A percentile compares a stretch with the other conserved stretches of the same genome.
These are phyloP conservation scores for Bacterosira constricta DNA, from an alignment of 108 stramenopile genomes.

Conservation along the genomic window DNA sequence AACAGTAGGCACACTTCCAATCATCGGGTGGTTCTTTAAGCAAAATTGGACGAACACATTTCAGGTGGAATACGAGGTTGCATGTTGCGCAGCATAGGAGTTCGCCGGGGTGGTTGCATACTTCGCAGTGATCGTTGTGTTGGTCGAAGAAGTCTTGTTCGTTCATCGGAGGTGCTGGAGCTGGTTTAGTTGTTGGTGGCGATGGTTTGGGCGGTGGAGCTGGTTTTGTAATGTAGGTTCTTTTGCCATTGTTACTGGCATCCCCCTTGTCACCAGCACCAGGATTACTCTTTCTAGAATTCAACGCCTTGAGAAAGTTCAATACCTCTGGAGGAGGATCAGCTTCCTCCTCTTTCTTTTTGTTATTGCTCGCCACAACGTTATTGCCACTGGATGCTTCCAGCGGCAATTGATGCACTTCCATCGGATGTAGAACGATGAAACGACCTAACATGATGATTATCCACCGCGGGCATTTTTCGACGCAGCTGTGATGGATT, in stretches of 20 bases:
- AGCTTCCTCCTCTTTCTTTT: not conserved
- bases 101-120: slow-evolving; percentile 76
- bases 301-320: slow-evolving; percentile 32
- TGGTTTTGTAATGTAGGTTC: not conserved
- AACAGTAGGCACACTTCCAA: slow-evolving; percentile 80
- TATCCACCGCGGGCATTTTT: no score
- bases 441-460: no score
- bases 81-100: slow-evolving; percentile 91
- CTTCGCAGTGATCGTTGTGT: slow-evolving; percentile 91
- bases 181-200: not conserved
- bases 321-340: slow-evolving; percentile 33
- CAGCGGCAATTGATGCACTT: no score
- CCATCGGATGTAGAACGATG: no score
- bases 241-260: not conserved
- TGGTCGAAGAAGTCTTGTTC: slow-evolving; percentile 72
- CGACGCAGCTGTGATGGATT: no score
- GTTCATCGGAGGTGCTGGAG: slow-evolving; percentile 5
- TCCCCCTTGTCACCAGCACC: not conserved
- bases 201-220: not conserved
- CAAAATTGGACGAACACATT: slow-evolving; percentile 79
- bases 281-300: no score
- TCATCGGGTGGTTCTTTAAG: slow-evolving; percentile 54
- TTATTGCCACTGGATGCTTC: no score
- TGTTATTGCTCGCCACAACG: no score
- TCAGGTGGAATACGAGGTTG: slow-evolving; percentile 84